These are phyloP conservation scores for Corylus americana DNA, from an alignment of 306 rosid species.

Conservation along the genomic window DNA sequence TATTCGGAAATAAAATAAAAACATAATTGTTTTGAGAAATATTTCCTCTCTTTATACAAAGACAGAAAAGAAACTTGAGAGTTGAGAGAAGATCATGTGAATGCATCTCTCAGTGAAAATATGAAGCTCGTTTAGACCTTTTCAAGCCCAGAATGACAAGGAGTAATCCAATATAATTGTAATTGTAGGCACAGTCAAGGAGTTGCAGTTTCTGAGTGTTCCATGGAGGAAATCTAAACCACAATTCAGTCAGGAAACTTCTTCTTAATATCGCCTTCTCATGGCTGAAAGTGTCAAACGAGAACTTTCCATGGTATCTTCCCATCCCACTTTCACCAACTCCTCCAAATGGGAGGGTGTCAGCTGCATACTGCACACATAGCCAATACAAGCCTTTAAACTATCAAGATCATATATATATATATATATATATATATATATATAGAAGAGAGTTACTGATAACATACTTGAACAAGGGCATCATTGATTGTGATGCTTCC, in stretches of 20 bases:
- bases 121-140: constrained; percentile 25
- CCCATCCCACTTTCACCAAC: constrained; percentile 78
- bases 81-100: too few relatives aligned
- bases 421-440: too few relatives aligned
- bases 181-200: constrained; percentile 47
- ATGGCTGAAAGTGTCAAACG: constrained; percentile 74
- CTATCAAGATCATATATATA: neutral
- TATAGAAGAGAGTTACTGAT: neutral
- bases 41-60: too few relatives aligned
- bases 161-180: constrained; percentile 50
- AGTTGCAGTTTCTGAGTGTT: constrained; percentile 53
- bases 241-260: constrained; percentile 60
- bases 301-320: constrained; percentile 73
- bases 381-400: neutral
- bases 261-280: constrained; percentile 53
- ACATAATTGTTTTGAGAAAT: too few relatives aligned
- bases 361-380: constrained; percentile 52
- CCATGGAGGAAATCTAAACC: constrained; percentile 89
- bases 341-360: constrained; percentile 82
- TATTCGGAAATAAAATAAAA: too few relatives aligned
- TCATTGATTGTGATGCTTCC: constrained; percentile 64
- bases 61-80: too few relatives aligned
- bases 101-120: neutral
- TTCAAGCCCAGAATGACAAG: constrained; percentile 57
- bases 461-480: constrained; percentile 57